Conservation (phyloP, 2,329 filamentous ascomycete genomes). For the Fusarium cicatricum region DNA sequence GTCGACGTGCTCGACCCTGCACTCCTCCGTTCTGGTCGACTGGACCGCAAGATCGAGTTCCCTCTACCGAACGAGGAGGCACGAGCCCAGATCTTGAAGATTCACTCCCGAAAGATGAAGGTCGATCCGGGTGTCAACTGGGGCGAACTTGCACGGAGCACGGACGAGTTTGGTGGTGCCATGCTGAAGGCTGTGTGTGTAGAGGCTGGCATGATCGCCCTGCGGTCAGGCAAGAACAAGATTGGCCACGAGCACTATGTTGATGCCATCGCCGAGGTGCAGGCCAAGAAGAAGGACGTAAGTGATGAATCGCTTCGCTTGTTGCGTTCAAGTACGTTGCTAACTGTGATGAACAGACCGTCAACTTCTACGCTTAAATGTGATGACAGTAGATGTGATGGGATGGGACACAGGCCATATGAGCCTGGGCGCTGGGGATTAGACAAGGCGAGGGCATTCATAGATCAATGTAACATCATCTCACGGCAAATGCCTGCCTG, state of each 20-base stretch:
- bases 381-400: constrained; percentile 13
- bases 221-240: constrained; percentile 93
- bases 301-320: constrained; percentile 45
- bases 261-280: constrained; percentile 96
- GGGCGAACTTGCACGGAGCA: constrained; percentile 93
- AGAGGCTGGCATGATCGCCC: constrained; percentile 98
- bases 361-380: constrained; percentile 63
- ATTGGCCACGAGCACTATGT: constrained; percentile 99
- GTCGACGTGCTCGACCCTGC: constrained; percentile 94
- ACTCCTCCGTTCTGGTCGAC: constrained; percentile 86
- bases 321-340: not conserved
- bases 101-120: constrained; percentile 98
- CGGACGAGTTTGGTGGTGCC: constrained; percentile 97
- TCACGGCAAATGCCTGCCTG: constrained; percentile 13
- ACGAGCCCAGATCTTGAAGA: constrained; percentile 94
- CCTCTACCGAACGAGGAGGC: constrained; percentile 98
- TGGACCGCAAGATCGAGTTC: constrained; percentile 98
- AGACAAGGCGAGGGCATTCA: constrained; percentile 31
- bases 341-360: constrained; percentile 53
- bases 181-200: constrained; percentile 99
- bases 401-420: constrained; percentile 19
- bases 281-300: constrained; percentile 92
- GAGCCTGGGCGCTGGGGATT: constrained; percentile 27
- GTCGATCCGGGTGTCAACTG: constrained; percentile 94
- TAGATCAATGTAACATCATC: constrained; percentile 44